Conservation (phyloP, 78 protist genomes). For the Emiliania huxleyi region DNA sequence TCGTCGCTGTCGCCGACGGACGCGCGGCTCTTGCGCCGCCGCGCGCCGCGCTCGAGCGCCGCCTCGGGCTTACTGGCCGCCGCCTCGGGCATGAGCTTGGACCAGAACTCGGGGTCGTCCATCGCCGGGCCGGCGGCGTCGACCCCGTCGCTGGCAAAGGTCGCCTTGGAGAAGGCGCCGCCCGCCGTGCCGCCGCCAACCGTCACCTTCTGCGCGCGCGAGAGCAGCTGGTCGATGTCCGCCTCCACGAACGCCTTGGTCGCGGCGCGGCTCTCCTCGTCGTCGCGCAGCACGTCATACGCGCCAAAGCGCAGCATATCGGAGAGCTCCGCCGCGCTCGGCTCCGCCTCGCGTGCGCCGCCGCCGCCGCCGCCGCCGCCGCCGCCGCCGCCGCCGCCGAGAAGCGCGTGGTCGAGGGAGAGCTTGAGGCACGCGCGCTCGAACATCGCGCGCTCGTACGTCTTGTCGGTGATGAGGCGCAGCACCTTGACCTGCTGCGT, state of each 20-base stretch:
- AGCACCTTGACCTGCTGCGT: conserved; percentile 80
- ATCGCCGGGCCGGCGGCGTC: background rate
- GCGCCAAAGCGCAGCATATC: conserved; percentile 15
- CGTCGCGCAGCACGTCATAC: background rate
- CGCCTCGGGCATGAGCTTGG: background rate
- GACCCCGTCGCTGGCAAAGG: background rate
- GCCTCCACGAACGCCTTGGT: background rate
- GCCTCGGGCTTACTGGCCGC: background rate
- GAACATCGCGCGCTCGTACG: conserved; percentile 39
- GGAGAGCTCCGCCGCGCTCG: background rate
- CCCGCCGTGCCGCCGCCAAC: background rate
- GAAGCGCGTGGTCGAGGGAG: conserved; percentile 20
- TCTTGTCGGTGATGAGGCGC: conserved; percentile 74
- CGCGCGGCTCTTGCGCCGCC: background rate
- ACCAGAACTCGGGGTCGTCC: background rate
- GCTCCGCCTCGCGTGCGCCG: too few relatives aligned
- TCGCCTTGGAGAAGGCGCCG: background rate
- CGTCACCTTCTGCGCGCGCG: background rate
- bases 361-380: too few relatives aligned
- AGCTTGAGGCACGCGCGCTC: conserved; percentile 37
- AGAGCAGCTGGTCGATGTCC: background rate
- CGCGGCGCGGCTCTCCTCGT: too few relatives aligned
- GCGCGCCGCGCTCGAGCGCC: background rate
- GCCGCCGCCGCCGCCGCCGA: too few relatives aligned
- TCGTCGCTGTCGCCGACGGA: too few relatives aligned